Evolutionary conservation across 495 filamentous ascomycete species (phyloP).

Genomic region (Corynascus novoguineensis): DNA sequence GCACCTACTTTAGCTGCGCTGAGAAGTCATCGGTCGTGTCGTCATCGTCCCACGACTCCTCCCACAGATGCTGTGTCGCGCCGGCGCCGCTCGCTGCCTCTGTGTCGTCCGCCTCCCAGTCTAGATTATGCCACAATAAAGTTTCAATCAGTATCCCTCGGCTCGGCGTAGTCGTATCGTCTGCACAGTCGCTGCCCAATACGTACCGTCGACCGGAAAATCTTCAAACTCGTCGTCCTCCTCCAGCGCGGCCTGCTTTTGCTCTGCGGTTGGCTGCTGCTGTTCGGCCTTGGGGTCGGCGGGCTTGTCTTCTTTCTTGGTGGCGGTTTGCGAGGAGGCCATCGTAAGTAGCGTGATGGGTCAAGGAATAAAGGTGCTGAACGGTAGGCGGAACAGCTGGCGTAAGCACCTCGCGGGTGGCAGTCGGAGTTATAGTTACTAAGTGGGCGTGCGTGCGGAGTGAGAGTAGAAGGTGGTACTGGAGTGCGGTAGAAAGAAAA

Average conservation of each 20-base stretch:
- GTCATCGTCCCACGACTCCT: conserved; percentile 99
- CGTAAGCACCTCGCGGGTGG: no score
- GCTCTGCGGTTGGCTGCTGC: conserved; percentile 18
- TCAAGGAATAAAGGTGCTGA: not conserved
- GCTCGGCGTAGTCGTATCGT: not conserved
- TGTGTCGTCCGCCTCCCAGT: conserved; percentile 83
- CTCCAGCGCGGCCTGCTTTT: conserved; percentile 58
- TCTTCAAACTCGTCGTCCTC: conserved; percentile 99
- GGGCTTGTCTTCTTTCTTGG: conserved; percentile 43
- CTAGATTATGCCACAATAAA: conserved; percentile 42
- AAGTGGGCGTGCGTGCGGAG: not conserved
- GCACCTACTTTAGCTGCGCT: conserved; percentile 80
- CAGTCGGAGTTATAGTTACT: no score
- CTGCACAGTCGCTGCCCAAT: not conserved
- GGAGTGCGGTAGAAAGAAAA: no score
- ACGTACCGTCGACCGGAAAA: conserved; percentile 86
- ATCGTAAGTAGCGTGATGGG: conserved; percentile 12
- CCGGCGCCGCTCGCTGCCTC: conserved; percentile 59
- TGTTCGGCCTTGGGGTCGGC: conserved; percentile 27
- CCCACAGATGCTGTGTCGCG: conserved; percentile 79
- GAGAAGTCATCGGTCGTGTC: conserved; percentile 96
- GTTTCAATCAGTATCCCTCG: not conserved
- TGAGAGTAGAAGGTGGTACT: not conserved
- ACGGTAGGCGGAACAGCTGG: not conserved
- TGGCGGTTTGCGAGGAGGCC: conserved; percentile 28